Evolutionary conservation across 192 early-diverging fungal species (phyloP).

Genomic region (Linnemannia zychae): DNA sequence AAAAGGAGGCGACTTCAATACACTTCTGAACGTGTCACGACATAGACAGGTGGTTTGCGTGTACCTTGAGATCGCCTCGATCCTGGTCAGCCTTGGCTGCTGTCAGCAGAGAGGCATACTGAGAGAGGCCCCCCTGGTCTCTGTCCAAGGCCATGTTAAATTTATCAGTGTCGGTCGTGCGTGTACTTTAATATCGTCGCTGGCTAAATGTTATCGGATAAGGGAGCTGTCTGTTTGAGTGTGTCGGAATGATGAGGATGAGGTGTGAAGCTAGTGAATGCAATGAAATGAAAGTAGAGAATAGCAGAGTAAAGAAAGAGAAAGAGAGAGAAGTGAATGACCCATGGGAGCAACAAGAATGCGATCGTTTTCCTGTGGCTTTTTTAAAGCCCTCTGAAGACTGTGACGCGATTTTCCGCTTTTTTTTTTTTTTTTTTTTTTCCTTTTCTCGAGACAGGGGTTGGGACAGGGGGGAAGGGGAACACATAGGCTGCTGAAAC

Average conservation of each 20-base stretch:
- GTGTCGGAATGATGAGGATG: no score
- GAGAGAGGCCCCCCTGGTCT: slow-evolving; percentile 16
- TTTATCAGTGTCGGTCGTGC: neutral
- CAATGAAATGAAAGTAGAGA: no score
- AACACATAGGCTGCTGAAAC: no score
- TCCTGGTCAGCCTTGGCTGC: slow-evolving; percentile 41
- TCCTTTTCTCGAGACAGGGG: no score
- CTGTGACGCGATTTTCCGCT: neutral
- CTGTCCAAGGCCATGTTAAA: slow-evolving; percentile 22
- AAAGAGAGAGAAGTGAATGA: neutral
- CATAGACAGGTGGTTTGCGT: neutral
- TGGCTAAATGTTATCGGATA: no score
- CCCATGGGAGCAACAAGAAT: neutral
- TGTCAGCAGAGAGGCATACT: slow-evolving; percentile 27
- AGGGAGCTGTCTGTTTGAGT: no score
- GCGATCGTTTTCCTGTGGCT: neutral
- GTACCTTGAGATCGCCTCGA: slow-evolving; percentile 37
- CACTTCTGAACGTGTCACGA: neutral
- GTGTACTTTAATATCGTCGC: no score
- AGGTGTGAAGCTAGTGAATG: no score
- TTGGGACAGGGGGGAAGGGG: neutral
- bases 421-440: no score
- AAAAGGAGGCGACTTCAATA: neutral
- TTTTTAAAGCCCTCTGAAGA: neutral
- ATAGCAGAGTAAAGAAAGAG: neutral